Evolutionary conservation across 768 basidiomycete genomes (phyloP).

Genomic region (Panaeolus cyanescens): DNA sequence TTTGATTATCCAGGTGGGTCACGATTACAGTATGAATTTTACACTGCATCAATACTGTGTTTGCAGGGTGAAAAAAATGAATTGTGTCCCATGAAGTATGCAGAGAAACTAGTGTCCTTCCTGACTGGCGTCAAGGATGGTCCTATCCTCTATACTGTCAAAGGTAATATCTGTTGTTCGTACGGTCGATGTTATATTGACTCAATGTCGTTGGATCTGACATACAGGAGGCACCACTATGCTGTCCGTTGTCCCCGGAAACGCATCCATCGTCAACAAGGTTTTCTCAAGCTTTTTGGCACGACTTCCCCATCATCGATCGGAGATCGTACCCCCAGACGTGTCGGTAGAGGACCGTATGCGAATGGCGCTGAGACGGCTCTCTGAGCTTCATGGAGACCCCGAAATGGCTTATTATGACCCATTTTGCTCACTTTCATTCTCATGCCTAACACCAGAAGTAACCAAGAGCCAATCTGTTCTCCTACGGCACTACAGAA

Average conservation of each 20-base stretch:
- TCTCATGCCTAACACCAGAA: constrained; percentile 60
- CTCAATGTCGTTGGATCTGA: not conserved
- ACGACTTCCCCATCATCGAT: constrained; percentile 50
- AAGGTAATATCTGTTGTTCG: constrained; percentile 43
- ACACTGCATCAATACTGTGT: not conserved
- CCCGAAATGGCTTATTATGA: constrained; percentile 48
- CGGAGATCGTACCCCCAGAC: constrained; percentile 44
- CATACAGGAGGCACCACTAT: constrained; percentile 53
- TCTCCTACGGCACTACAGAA: constrained; percentile 45
- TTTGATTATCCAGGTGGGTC: constrained; percentile 65
- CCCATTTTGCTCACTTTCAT: constrained; percentile 65
- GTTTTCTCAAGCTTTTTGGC: constrained; percentile 63
- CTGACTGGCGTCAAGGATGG: constrained; percentile 51
- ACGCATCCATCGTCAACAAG: constrained; percentile 64
- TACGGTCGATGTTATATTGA: no score
- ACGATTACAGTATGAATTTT: not conserved
- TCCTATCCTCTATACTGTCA: constrained; percentile 57
- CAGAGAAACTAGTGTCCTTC: constrained; percentile 51
- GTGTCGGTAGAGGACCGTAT: constrained; percentile 49
- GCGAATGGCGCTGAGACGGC: constrained; percentile 49
- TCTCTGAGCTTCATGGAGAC: constrained; percentile 54
- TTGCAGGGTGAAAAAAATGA: constrained; percentile 63
- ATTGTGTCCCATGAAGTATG: constrained; percentile 54
- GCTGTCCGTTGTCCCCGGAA: constrained; percentile 55
- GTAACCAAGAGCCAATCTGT: constrained; percentile 54